phyloP scores from a whole-genome alignment of 2,329 filamentous ascomycete genomes.

The Talaromyces verruculosus region DNA sequence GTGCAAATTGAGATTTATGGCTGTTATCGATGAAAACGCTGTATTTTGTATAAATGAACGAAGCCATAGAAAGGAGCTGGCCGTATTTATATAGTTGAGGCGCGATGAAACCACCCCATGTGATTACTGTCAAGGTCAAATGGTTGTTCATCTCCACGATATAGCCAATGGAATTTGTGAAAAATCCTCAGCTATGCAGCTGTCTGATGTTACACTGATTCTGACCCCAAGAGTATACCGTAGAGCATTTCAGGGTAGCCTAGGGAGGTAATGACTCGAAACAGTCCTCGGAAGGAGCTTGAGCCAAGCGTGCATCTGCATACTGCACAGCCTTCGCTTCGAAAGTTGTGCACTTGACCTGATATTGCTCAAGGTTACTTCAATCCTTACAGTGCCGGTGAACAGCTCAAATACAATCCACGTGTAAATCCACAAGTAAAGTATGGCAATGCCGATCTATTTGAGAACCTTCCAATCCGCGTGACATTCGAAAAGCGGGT shows the following conservation, averaged over 20 bases:
- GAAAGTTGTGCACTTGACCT: not conserved
- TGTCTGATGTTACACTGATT: conserved; percentile 2
- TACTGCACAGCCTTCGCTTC: not conserved
- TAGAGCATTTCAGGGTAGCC: not conserved
- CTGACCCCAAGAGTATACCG: not conserved
- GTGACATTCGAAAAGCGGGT: not conserved
- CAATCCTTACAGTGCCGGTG: not conserved
- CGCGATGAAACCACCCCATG: no score
- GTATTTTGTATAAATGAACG: no score
- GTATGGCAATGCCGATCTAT: not conserved
- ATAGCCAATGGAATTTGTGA: not conserved
- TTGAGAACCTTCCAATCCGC: not conserved
- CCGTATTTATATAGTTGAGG: not conserved
- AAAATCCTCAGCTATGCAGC: not conserved
- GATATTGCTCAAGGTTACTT: not conserved
- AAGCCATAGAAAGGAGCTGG: not conserved
- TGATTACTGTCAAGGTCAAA: not conserved
- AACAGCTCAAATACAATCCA: not conserved
- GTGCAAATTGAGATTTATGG: not conserved
- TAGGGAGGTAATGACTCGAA: not conserved
- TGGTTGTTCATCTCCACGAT: not conserved
- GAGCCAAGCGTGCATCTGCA: not conserved
- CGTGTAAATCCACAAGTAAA: not conserved
- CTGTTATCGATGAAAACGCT: not conserved
- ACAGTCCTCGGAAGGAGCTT: not conserved